Conservation (phyloP, 495 filamentous ascomycete genomes). For the Filosporella fistucella region DNA sequence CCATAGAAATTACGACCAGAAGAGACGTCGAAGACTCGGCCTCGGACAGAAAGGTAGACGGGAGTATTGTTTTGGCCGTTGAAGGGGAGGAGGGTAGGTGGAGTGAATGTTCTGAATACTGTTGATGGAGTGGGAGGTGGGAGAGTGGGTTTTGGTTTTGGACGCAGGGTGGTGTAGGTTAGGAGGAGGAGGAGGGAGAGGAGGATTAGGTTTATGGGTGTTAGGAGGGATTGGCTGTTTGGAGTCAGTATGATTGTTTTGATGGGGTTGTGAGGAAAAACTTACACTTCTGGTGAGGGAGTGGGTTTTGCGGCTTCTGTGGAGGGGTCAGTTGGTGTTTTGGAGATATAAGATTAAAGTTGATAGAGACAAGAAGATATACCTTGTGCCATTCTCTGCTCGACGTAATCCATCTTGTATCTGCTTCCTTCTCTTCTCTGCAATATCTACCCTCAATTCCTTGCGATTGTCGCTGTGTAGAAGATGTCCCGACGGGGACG, state of each 20-base stretch:
- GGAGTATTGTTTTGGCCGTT: conserved; percentile 72
- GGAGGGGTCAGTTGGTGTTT: conserved; percentile 20
- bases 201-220: conserved; percentile 77
- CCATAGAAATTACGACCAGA: conserved; percentile 75
- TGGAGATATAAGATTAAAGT: too few relatives aligned
- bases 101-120: conserved; percentile 91
- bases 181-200: conserved; percentile 64
- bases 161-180: conserved; percentile 59
- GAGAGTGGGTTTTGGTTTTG: conserved; percentile 52
- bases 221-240: conserved; percentile 55
- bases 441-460: too few relatives aligned
- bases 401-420: conserved; percentile 51
- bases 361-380: conserved; percentile 17
- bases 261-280: not conserved
- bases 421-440: too few relatives aligned
- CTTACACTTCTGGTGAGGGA: conserved; percentile 17
- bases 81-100: conserved; percentile 77
- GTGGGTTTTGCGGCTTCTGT: conserved; percentile 21
- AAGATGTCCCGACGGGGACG: too few relatives aligned
- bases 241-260: conserved; percentile 16
- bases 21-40: conserved; percentile 89
- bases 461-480: too few relatives aligned
- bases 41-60: conserved; percentile 89
- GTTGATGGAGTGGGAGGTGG: conserved; percentile 66
- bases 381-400: conserved; percentile 47